phyloP scores from a whole-genome alignment of 352 stramenopile species.

The Phytophthora podocarpi region DNA sequence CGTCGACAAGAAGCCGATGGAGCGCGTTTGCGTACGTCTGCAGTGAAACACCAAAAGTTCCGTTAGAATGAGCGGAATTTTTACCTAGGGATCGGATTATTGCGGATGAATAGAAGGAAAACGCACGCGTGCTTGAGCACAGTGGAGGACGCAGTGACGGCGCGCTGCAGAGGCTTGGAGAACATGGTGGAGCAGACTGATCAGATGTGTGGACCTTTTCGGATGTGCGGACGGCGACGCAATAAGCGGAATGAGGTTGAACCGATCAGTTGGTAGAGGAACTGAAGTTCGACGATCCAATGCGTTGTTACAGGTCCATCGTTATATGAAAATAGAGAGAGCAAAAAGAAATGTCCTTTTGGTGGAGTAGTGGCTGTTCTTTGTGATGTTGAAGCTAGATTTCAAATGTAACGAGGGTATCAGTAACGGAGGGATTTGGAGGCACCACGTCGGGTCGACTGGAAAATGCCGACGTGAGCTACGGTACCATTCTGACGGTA shows the following conservation, averaged over 20 bases:
- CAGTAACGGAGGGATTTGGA: not conserved
- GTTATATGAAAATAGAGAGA: conserved; percentile 13
- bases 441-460: conserved; percentile 11
- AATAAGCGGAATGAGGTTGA: conserved; percentile 23
- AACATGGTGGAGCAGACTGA: conserved; percentile 46
- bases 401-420: not conserved
- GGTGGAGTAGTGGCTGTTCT: not conserved
- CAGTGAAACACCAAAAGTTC: conserved; percentile 10
- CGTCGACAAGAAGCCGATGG: conserved; percentile 62
- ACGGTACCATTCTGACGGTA: conserved; percentile 8
- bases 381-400: conserved; percentile 17
- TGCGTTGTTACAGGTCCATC: not conserved
- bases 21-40: conserved; percentile 40
- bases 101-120: not conserved
- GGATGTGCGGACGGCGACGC: conserved; percentile 1
- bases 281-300: conserved; percentile 10
- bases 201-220: no score
- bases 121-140: conserved; percentile 37
- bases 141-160: conserved; percentile 13
- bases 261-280: conserved; percentile 12
- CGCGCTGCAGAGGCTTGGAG: conserved; percentile 45
- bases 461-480: conserved; percentile 22
- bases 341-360: not conserved
- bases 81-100: not conserved
- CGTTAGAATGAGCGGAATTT: conserved; percentile 8